Evolutionary conservation across 306 rosid species (phyloP), one percentile per base, ranked within the genome.

Genomic region (Argentina anserina): DNA sequence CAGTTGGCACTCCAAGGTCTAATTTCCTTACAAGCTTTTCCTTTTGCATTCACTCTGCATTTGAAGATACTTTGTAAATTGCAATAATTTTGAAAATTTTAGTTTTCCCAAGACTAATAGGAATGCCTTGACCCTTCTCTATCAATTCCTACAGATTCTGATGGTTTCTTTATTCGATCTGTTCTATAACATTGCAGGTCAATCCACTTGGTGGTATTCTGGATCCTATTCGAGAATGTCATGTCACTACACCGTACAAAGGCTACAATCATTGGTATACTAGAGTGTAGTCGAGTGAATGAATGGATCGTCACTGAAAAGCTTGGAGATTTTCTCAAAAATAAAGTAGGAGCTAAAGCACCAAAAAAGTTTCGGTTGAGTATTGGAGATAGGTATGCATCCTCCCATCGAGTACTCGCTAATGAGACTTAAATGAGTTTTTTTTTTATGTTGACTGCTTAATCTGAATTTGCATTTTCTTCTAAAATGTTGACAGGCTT

Each of bases 281-380:
- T 93, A 46, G 96, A 87, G 82, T 58, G 84, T 11, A 86, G 82
- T 69, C 62, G 93, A 61, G 97, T 85, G 71, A 90, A 93, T 46
- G 98, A 93, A 70, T 93, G 97, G 97, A 78, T 93, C 65, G 97
- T 93, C 59, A 93, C 98, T 2, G 96, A 89, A 80, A 93, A 93
- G 69, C 87, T 90, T 55, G 98, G 98, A 74, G 93, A 86, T 76
- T 85, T 86, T 69, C 84, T 88, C 29, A 90, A 87, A 81, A 68
- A 64, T 45, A 90, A 87, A 81, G 60, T 62, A 34, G 70, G 65
- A 5, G 11, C 76, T 1, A 89, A 90, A 83, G 66, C 81, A 45
- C 72, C 84, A 20, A 86, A 72, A 71, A 90, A 76, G 46, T 78
- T 80, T 40, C 77, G 77, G 15, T 81, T 89, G 69, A 89, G 78